A percentile compares a stretch with the other conserved stretches of the same genome.
These are phyloP conservation scores for Akanthomyces dipterigenus DNA, from an alignment of 2,329 filamentous ascomycete species.

Conservation along the genomic window DNA sequence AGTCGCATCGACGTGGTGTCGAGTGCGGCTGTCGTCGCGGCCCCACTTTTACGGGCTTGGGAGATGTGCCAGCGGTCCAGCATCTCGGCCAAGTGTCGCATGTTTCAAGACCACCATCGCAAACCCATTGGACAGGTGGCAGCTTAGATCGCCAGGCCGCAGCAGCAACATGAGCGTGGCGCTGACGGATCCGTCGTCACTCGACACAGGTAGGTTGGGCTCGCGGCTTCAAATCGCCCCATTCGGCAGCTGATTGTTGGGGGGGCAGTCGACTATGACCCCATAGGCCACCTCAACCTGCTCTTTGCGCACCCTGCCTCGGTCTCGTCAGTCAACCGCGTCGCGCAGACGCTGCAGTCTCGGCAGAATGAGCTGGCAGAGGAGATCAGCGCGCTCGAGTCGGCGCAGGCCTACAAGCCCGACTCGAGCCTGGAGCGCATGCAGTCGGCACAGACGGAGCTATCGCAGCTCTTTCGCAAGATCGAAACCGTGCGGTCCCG, in stretches of 20 bases:
- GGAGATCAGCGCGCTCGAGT: slow-evolving; percentile 67
- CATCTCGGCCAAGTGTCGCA: not conserved
- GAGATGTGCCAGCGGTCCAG: not conserved
- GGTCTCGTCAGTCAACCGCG: slow-evolving; percentile 66
- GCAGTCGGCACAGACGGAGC: slow-evolving; percentile 81
- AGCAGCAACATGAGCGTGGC: slow-evolving; percentile 9
- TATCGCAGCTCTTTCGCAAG: slow-evolving; percentile 84
- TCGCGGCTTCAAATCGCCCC: too few species aligned
- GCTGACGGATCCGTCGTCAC: slow-evolving; percentile 9
- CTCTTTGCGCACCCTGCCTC: slow-evolving; percentile 88
- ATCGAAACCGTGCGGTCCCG: slow-evolving; percentile 89
- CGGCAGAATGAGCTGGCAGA: slow-evolving; percentile 78
- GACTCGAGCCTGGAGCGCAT: slow-evolving; percentile 86
- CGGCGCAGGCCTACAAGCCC: slow-evolving; percentile 77
- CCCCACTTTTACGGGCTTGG: not conserved
- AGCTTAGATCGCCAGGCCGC: not conserved
- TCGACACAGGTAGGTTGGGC: slow-evolving; percentile 9
- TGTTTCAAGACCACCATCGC: not conserved
- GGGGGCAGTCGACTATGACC: slow-evolving; percentile 68
- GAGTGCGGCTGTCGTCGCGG: not conserved
- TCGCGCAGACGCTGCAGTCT: slow-evolving; percentile 64
- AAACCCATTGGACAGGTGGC: not conserved
- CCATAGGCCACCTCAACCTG: slow-evolving; percentile 84
- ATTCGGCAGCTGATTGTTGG: not conserved
- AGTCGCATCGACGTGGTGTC: not conserved